Evolutionary conservation across 352 stramenopile genomes (phyloP).

Genomic region (Globisporangium acanthophoron): DNA sequence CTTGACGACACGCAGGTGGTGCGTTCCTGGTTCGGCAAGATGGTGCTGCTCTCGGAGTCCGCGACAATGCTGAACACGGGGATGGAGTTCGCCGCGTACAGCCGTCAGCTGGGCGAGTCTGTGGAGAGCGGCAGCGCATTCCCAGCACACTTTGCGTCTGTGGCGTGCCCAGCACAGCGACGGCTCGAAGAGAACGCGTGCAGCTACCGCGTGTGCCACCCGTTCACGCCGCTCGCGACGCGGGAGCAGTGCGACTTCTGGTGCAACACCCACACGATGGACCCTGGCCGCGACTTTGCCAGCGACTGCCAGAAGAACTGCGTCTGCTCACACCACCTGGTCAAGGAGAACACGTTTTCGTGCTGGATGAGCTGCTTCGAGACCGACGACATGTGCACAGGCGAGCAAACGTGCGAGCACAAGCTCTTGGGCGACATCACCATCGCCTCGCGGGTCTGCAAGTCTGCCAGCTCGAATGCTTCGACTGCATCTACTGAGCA

Average conservation of each 20-base stretch:
- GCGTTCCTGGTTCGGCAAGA: conserved; percentile 37
- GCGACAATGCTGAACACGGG: conserved; percentile 21
- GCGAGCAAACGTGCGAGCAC: conserved; percentile 5
- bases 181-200: conserved; percentile 21
- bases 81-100: conserved; percentile 26
- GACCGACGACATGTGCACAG: conserved; percentile 4
- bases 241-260: conserved; percentile 25
- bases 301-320: conserved; percentile 23
- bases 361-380: conserved; percentile 44
- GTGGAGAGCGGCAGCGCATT: conserved; percentile 5
- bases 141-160: conserved; percentile 18
- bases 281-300: conserved; percentile 10
- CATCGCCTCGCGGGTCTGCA: conserved; percentile 1
- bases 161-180: conserved; percentile 18
- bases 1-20: conserved; percentile 10
- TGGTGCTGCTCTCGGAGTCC: conserved; percentile 23
- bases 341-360: conserved; percentile 17
- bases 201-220: conserved; percentile 21
- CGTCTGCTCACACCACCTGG: conserved; percentile 20
- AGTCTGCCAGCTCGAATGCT: neutral
- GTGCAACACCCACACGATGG: conserved; percentile 27
- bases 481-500: neutral
- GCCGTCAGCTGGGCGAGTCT: conserved; percentile 6
- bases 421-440: neutral
- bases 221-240: conserved; percentile 16